These are phyloP conservation scores for Saccharomycopsis hybrid DNA, from an alignment of 1,139 yeast genomes.

Conservation along the genomic window DNA sequence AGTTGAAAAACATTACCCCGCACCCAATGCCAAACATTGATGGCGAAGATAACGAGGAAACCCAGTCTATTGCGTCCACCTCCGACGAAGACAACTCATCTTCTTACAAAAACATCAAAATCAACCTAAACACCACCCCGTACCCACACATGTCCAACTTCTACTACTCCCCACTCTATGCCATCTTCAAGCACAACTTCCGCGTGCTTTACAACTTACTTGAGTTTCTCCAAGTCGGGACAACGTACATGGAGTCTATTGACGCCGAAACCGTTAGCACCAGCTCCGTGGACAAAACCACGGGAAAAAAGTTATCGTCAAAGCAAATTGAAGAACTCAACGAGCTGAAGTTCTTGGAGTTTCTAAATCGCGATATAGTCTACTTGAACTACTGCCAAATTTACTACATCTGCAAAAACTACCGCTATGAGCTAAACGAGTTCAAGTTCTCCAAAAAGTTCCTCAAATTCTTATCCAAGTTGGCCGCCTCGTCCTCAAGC, in stretches of 20 bases:
- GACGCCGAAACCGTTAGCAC: conserved; percentile 37
- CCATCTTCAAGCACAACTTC: conserved; percentile 17
- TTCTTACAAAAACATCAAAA: conserved; percentile 2
- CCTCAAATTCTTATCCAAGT: conserved; percentile 26
- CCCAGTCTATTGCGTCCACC: neutral
- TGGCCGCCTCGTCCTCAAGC: conserved; percentile 7
- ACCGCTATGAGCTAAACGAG: conserved; percentile 83
- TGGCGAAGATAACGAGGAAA: conserved; percentile 4
- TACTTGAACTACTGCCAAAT: conserved; percentile 67
- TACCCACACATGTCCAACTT: conserved; percentile 14
- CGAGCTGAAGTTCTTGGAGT: conserved; percentile 33
- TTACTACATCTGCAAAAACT: conserved; percentile 63
- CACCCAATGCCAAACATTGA: conserved; percentile 10
- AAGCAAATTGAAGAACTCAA: conserved; percentile 41
- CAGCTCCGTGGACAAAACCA: conserved; percentile 43
- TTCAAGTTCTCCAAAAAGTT: conserved; percentile 47
- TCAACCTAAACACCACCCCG: conserved; percentile 7
- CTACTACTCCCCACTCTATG: conserved; percentile 14
- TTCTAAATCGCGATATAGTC: conserved; percentile 46
- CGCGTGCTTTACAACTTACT: conserved; percentile 15
- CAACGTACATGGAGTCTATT: conserved; percentile 7
- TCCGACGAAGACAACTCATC: neutral
- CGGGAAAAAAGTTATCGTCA: too few relatives aligned
- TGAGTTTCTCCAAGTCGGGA: conserved; percentile 20
- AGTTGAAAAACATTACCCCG: neutral